Base-by-base conservation (phyloP, 257 asterid genomes). In the Salvia hispanica region DNA sequence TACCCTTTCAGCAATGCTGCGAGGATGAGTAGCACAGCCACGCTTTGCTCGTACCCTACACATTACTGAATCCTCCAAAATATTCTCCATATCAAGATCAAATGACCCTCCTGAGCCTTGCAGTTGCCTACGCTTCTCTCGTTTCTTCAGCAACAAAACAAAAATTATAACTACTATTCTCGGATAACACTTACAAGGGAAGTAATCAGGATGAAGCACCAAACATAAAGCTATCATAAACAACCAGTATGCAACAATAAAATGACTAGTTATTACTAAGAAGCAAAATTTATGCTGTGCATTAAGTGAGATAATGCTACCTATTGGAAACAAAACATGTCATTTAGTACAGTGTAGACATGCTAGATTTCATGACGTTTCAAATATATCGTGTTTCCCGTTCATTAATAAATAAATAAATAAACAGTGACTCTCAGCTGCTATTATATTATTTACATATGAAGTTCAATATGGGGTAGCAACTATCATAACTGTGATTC, bases 1-100 rank as follows among this genome's bases (percentile, higher is more conserved):
- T 87, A 92, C 98, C 83, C 98, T 84, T 85, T 92, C 96, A 0
- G 98, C 98, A 36, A 92, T 92, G 86, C 98, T 92, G 65, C 98
- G 96, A 53, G 98, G 98, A 83, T 92, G 96, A 57, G 96, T 92
- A 16, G 98, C 98, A 79, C 95, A 92, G 40, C 98, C 98, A 50
- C 98, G 92, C 79, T 92, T 92, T 25, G 98, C 98, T 72, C 98
- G 86, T 69, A 81, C 88, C 82, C 86, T 80, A 76, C 96, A 89
- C 72, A 84, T 85, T 69, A 89, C 89, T 9, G 95, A 79, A 73
- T 87, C 98, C 78, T 89, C 98, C 67, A 88, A 74, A 59, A 85
- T 84, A 77, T 85, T 89, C 52, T 89, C 96, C 91, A 85, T 79
- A 70, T 92, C 98, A 46, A 81, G 79, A 74, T 92, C 96, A 74